Base-by-base conservation (phyloP, 2,329 filamentous ascomycete species). In the Exophiala alcalophila region DNA sequence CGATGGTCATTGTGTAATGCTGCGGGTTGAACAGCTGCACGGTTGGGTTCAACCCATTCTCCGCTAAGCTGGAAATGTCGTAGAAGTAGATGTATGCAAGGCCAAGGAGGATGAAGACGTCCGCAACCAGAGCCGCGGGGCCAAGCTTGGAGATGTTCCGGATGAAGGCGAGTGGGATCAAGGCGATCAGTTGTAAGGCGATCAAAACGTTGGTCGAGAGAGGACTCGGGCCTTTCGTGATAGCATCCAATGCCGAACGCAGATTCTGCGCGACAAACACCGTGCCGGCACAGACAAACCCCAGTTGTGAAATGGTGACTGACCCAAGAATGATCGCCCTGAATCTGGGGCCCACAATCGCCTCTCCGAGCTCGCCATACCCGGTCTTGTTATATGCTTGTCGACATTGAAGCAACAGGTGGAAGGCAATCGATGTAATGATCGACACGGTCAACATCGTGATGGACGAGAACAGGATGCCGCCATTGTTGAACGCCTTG, bases 201-300 rank as follows among this genome's bases (percentile, higher is more conserved):
- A 89, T 87, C 30, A 89, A 70, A 6, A 69, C 65, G 4, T 71
- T 73, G 1, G 80, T 72, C 3, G 74, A 72, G 1, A 84, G 59
- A 1, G 74, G 73, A 16, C 68, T 59, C 2, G 52, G 63, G 3
- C 64, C 58, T 23, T 71, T 69, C 3, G 67, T 60, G 23, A 87
- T 76, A 2, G 84, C 84, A 20, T 77, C 66, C 16, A 83, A 65
- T 63, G 89, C 86, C 0, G 81, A 78, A 26, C 72, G 72, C 14
- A 86, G 63, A 57, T 89, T 89, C 59, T 89, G 83, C 0, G 84
- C 84, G 0, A 82, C 83, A 57, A 89, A 89, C 40, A 89, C 85
- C 36, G 87, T 75, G 21, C 84, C 84, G 0, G 84, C 80, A 55
- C 84, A 89, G 28, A 89, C 84, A 52, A 89, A 89, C 2, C 84